These are phyloP conservation scores for Phytomonas sp. DNA, from an alignment of 208 protist species.

Conservation along the genomic window DNA sequence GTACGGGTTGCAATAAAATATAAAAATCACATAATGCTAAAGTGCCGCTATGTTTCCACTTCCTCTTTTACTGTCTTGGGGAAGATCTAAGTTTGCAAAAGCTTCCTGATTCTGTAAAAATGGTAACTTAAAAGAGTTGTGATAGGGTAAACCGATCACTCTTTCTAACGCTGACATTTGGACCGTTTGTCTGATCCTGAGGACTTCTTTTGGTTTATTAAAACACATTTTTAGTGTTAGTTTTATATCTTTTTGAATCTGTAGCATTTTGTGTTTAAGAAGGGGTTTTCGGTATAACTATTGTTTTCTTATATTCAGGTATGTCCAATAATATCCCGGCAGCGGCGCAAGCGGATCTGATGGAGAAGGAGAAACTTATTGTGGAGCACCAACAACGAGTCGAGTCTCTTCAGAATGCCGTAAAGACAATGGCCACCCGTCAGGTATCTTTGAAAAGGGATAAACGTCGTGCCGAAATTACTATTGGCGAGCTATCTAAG, in stretches of 20 bases:
- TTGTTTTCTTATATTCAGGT: not conserved
- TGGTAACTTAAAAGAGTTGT: not conserved
- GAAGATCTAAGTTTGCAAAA: not conserved
- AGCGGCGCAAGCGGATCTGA: slow-evolving; percentile 73
- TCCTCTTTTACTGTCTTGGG: slow-evolving; percentile 1
- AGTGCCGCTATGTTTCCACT: not conserved
- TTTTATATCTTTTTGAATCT: slow-evolving; percentile 4
- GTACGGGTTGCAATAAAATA: slow-evolving; percentile 68
- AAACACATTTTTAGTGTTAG: not conserved
- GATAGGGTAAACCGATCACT: not conserved
- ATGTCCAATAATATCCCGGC: slow-evolving; percentile 49
- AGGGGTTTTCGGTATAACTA: slow-evolving; percentile 2
- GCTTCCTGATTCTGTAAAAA: not conserved
- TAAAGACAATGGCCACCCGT: slow-evolving; percentile 78
- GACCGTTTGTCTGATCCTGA: not conserved
- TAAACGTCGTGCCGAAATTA: slow-evolving; percentile 69
- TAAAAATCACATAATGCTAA: not conserved
- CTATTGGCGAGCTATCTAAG: slow-evolving; percentile 60
- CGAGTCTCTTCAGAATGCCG: slow-evolving; percentile 52
- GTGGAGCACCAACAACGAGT: slow-evolving; percentile 81
- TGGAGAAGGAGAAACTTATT: slow-evolving; percentile 84
- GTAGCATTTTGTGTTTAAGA: not conserved
- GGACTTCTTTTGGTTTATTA: slow-evolving; percentile 3
- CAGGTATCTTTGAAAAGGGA: slow-evolving; percentile 58
- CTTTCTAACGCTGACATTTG: not conserved